phyloP scores from a whole-genome alignment of 768 basidiomycete species.

The Rhodosporidiobolus odoratus region DNA sequence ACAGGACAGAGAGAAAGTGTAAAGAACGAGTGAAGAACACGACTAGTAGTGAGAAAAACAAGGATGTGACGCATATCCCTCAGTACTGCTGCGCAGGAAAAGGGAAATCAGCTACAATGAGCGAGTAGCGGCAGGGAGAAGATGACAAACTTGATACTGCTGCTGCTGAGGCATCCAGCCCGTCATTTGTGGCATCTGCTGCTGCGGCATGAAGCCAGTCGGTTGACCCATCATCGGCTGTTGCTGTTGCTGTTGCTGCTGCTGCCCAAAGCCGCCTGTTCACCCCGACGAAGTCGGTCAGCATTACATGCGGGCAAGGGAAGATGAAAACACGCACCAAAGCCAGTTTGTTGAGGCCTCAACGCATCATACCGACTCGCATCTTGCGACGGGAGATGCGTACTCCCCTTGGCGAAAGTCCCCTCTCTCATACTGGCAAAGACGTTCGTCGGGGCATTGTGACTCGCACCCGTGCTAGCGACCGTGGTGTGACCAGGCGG shows the following conservation, averaged over 20 bases:
- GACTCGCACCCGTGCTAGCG: conserved; percentile 14
- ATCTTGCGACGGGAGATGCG: conserved; percentile 44
- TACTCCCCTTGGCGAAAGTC: conserved; percentile 45
- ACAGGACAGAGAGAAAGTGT: background rate
- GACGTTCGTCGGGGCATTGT: conserved; percentile 47
- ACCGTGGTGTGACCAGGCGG: conserved; percentile 33
- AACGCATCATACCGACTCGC: conserved; percentile 49
- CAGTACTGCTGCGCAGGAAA: background rate
- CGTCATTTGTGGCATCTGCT: conserved; percentile 19
- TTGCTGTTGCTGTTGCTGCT: conserved; percentile 33
- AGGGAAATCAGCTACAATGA: no score
- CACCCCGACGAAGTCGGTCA: background rate
- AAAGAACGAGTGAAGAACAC: background rate
- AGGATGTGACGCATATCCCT: no score
- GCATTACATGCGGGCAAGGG: no score
- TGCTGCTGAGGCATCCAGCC: conserved; percentile 24
- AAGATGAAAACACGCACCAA: conserved; percentile 16
- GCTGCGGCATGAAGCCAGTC: conserved; percentile 44
- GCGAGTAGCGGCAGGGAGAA: no score
- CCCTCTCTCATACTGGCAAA: conserved; percentile 51
- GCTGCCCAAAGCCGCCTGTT: conserved; percentile 21
- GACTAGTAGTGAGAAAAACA: background rate
- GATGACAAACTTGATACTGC: conserved; percentile 9
- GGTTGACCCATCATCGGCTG: conserved; percentile 40
- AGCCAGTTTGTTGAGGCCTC: conserved; percentile 43